Conservation (phyloP, 2,329 filamentous ascomycete species). For the Colletotrichum agaves region DNA sequence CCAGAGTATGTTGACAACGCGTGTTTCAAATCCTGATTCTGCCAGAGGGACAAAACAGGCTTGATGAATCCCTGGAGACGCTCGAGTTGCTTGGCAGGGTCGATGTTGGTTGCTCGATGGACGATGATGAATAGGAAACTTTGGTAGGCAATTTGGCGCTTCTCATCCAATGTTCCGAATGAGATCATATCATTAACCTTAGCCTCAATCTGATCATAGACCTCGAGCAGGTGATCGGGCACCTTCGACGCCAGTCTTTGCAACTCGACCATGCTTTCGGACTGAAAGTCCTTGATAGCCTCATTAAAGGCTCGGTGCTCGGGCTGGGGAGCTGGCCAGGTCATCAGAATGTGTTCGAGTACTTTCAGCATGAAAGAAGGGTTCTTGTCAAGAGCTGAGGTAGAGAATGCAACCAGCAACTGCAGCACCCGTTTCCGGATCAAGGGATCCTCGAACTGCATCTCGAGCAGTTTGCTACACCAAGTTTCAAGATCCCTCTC, state of each 20-base stretch:
- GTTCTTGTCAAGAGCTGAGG: conserved; percentile 80
- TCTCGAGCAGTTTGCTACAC: conserved; percentile 76
- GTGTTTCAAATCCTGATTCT: conserved; percentile 72
- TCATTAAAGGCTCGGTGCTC: conserved; percentile 82
- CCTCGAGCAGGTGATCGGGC: conserved; percentile 87
- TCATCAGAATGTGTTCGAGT: conserved; percentile 89
- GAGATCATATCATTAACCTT: conserved; percentile 85
- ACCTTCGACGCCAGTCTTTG: conserved; percentile 91
- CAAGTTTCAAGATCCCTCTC: conserved; percentile 75
- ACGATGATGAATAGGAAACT: conserved; percentile 95
- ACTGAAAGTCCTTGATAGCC: conserved; percentile 88
- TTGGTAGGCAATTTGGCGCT: conserved; percentile 84
- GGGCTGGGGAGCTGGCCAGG: conserved; percentile 78
- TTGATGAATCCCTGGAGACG: conserved; percentile 82
- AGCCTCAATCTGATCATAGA: conserved; percentile 87
- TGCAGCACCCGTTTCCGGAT: conserved; percentile 85
- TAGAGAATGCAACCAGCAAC: conserved; percentile 85
- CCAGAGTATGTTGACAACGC: conserved; percentile 78
- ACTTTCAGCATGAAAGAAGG: conserved; percentile 87
- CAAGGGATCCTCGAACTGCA: conserved; percentile 83
- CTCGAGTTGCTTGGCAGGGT: conserved; percentile 74
- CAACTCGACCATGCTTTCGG: conserved; percentile 85
- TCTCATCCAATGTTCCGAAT: conserved; percentile 79
- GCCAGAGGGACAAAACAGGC: conserved; percentile 86
- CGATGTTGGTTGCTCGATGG: conserved; percentile 83